A percentile compares a stretch with the other conserved stretches of the same genome.
These are phyloP conservation scores for Tieghemiomyces parasiticus DNA, from an alignment of 192 early-diverging fungal species.

Conservation along the genomic window DNA sequence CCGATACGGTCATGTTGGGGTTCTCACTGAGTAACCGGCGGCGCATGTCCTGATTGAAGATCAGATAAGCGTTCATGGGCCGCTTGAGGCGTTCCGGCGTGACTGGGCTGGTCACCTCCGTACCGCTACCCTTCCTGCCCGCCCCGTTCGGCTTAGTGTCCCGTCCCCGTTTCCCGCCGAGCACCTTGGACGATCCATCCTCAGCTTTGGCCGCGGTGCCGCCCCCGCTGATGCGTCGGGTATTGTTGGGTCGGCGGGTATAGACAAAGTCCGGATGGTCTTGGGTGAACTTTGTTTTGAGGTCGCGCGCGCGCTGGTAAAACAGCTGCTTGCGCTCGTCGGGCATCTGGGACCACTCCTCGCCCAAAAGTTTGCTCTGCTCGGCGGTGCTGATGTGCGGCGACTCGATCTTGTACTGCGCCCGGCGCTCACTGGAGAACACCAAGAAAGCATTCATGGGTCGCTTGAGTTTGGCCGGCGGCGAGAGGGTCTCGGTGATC, in stretches of 20 bases:
- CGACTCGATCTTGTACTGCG: slow-evolving; percentile 38
- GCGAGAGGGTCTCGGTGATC: too few species aligned
- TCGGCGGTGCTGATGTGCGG: slow-evolving; percentile 43
- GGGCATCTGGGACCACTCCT: slow-evolving; percentile 43
- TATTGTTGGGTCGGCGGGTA: slow-evolving; percentile 30
- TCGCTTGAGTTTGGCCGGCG: slow-evolving; percentile 36
- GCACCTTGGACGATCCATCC: slow-evolving; percentile 1
- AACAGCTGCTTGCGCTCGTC: slow-evolving; percentile 39
- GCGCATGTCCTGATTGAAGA: slow-evolving; percentile 44
- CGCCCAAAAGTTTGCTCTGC: slow-evolving; percentile 46
- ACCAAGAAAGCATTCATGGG: slow-evolving; percentile 56
- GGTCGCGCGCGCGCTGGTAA: slow-evolving; percentile 34
- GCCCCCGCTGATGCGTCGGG: slow-evolving; percentile 16
- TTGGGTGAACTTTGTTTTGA: slow-evolving; percentile 41
- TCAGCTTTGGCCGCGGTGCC: slow-evolving; percentile 11
- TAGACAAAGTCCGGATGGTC: slow-evolving; percentile 37
- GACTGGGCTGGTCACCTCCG: not conserved
- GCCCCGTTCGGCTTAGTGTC: not conserved
- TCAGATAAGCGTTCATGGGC: slow-evolving; percentile 41
- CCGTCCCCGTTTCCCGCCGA: not conserved
- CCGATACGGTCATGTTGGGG: slow-evolving; percentile 38
- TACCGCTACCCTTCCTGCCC: not conserved
- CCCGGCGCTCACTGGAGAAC: slow-evolving; percentile 46
- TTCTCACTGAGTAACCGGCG: slow-evolving; percentile 33
- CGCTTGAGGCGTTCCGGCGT: slow-evolving; percentile 31